These are phyloP conservation scores for Penicillium parvum DNA, from an alignment of 495 filamentous ascomycete species.

Conservation along the genomic window DNA sequence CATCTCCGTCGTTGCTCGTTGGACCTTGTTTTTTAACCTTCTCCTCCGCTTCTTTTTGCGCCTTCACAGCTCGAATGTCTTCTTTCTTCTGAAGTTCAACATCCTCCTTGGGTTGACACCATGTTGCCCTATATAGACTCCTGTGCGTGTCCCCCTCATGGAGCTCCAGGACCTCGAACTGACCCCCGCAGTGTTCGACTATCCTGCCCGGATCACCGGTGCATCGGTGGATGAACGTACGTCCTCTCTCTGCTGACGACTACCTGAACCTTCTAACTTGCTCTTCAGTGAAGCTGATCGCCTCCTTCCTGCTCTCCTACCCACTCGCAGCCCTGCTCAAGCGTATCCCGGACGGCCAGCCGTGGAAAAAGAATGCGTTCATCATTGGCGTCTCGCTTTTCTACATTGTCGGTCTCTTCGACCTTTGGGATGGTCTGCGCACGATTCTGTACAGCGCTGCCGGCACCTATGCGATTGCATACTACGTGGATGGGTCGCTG, in stretches of 20 bases:
- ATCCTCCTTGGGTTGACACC: constrained; percentile 15
- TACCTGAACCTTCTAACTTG: constrained; percentile 11
- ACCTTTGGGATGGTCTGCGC: constrained; percentile 80
- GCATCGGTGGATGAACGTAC: constrained; percentile 84
- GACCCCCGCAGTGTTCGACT: constrained; percentile 62
- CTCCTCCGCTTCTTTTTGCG: constrained; percentile 36
- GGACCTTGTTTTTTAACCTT: constrained; percentile 1
- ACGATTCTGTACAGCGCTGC: constrained; percentile 75
- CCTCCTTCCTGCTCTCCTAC: constrained; percentile 88
- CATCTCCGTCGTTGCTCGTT: constrained; percentile 12
- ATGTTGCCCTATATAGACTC: constrained; percentile 88
- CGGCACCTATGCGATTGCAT: constrained; percentile 78
- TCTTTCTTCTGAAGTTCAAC: constrained; percentile 21
- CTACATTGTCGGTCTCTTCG: constrained; percentile 91
- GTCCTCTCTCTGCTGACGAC: constrained; percentile 16
- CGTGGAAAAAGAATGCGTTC: constrained; percentile 86
- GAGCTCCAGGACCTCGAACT: constrained; percentile 24
- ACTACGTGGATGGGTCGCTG: constrained; percentile 80
- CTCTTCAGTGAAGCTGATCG: constrained; percentile 80
- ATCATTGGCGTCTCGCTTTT: constrained; percentile 77
- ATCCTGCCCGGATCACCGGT: constrained; percentile 60
- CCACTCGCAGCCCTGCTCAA: constrained; percentile 87
- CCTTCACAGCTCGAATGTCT: constrained; percentile 58
- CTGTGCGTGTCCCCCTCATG: constrained; percentile 48
- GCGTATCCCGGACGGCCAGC: constrained; percentile 79